Base-by-base conservation (phyloP, 768 basidiomycete genomes). In the Auricularia sp. region DNA sequence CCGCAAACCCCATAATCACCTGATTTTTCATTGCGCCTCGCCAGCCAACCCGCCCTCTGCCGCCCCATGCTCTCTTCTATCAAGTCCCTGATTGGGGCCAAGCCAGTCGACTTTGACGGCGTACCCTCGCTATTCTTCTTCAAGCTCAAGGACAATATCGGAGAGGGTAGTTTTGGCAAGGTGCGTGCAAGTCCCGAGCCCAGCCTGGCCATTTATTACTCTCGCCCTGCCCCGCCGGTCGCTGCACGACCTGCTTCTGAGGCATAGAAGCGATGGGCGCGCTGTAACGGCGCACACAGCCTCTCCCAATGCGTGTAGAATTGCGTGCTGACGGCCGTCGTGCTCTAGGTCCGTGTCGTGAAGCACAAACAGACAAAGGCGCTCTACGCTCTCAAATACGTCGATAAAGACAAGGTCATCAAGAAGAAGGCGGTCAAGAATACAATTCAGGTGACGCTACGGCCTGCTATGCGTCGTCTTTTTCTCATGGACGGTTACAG, bases 331-430 rank as follows among this genome's bases (percentile, higher is more conserved):
- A 42, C 7, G 14, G 79, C 79, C 16, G 16, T 29, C 56, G 2
- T 47, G 12, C 12, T 62, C 58, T 70, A 96, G 93, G 95, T 98
- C 74, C 86, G 95, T 72, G 93, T 98, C 58, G 93, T 98, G 66
- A 93, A 97, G 75, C 94, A 97, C 79, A 97, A 96, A 74, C 86
- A 88, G 72, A 85, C 91, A 1, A 94, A 94, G 73, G 85, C 91
- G 70, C 81, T 97, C 2, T 97, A 91, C 72, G 95, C 95, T 23
- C 86, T 98, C 77, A 98, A 98, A 72, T 98, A 98, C 78, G 94
- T 98, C 79, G 94, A 98, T 76, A 98, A 98, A 76, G 83, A 91
- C 61, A 87, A 86, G 72, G 91, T 93, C 75, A 87, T 93, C 66
- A 87, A 87, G 73, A 92, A 93, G 78, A 91, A 88, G 75, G 92